Percentiles rank a stretch among this genome's conserved stretches.
Conservation (phyloP, 1,139 yeast genomes). For the Dujonia santamariae region DNA sequence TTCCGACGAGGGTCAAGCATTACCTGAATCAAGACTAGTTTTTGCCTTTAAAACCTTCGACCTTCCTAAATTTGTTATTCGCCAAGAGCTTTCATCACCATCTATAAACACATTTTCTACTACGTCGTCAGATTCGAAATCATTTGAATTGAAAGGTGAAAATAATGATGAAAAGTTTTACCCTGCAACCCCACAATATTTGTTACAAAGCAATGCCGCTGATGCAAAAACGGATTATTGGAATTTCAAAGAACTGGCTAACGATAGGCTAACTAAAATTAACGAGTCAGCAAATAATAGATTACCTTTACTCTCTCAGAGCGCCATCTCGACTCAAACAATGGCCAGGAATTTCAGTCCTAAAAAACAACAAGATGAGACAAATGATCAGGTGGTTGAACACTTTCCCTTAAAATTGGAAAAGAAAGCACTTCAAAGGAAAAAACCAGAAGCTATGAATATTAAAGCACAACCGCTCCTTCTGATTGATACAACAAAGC, state of each 20-base stretch:
- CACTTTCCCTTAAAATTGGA: conserved; percentile 18
- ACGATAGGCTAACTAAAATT: conserved; percentile 18
- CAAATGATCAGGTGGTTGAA: conserved; percentile 3
- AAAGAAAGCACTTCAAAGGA: conserved; percentile 16
- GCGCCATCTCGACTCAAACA: not conserved
- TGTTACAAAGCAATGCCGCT: conserved; percentile 33
- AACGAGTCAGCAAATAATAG: conserved; percentile 1
- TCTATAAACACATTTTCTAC: conserved; percentile 36
- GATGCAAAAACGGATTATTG: conserved; percentile 53
- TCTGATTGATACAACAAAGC: conserved; percentile 25
- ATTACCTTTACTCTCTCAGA: too few relatives aligned
- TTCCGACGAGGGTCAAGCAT: conserved; percentile 57
- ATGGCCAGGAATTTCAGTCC: conserved; percentile 1
- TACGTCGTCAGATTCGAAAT: conserved; percentile 47
- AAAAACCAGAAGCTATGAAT: conserved; percentile 9
- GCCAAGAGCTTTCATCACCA: conserved; percentile 38
- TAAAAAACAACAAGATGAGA: not conserved
- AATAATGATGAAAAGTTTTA: conserved; percentile 40
- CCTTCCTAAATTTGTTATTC: conserved; percentile 41
- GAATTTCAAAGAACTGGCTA: conserved; percentile 53
- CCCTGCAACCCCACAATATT: conserved; percentile 61
- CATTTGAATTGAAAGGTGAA: conserved; percentile 43
- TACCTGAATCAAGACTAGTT: conserved; percentile 47
- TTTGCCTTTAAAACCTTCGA: conserved; percentile 28
- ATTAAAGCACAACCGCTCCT: conserved; percentile 18